phyloP scores from a whole-genome alignment of 2,329 filamentous ascomycete genomes.

The Ophiostoma ips region DNA sequence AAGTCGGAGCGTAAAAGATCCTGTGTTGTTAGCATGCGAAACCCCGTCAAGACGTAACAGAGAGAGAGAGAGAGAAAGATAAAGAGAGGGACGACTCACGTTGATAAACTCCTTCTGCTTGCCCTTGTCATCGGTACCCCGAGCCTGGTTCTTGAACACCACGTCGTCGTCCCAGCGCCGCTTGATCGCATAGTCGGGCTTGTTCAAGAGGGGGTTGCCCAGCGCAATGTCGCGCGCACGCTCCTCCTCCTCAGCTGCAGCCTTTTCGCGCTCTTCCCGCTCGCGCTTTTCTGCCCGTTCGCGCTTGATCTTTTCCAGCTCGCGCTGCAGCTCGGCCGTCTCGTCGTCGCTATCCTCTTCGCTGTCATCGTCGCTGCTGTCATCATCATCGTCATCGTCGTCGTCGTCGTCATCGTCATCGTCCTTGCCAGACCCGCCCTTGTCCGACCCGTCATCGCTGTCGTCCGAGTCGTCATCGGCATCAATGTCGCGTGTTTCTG shows the following conservation, averaged over 20 bases:
- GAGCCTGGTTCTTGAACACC: conserved; percentile 96
- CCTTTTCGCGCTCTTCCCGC: conserved; percentile 66
- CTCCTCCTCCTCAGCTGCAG: conserved; percentile 68
- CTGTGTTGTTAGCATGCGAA: conserved; percentile 24
- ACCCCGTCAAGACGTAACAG: no score
- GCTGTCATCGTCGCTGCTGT: conserved; percentile 60
- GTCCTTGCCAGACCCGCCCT: conserved; percentile 37
- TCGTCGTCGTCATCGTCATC: conserved; percentile 35
- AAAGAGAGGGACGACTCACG: conserved; percentile 37
- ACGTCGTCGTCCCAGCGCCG: conserved; percentile 95
- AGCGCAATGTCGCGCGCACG: conserved; percentile 78
- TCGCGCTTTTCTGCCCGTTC: conserved; percentile 73
- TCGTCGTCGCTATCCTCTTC: conserved; percentile 56
- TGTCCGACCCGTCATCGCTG: no score
- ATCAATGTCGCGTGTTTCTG: conserved; percentile 79
- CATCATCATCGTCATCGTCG: conserved; percentile 57
- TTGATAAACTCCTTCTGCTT: conserved; percentile 94
- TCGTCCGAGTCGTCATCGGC: conserved; percentile 30
- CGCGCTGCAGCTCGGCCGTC: conserved; percentile 77
- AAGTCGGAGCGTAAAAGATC: conserved; percentile 90
- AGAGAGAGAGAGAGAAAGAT: neutral
- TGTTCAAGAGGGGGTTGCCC: conserved; percentile 86
- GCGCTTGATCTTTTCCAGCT: conserved; percentile 85
- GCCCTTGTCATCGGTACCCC: conserved; percentile 82
- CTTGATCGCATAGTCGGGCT: conserved; percentile 80